A percentile compares a stretch with the other conserved stretches of the same genome.
Conservation (phyloP, 371 early-diverging fungal species). For the Rhizopus delemar region DNA sequence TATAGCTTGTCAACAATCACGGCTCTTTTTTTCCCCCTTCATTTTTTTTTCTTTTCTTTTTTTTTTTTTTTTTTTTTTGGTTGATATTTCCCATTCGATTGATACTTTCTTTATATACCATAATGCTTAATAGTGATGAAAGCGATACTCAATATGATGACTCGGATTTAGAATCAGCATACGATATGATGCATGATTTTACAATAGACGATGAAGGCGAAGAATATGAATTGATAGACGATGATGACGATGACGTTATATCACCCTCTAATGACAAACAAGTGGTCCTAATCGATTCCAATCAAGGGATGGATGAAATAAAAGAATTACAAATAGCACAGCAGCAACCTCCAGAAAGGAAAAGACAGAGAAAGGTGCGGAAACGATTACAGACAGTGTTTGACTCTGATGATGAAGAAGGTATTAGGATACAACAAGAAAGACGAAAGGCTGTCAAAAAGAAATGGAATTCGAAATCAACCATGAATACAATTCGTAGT, state of each 20-base stretch:
- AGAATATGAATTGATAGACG: neutral
- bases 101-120: neutral
- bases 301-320: neutral
- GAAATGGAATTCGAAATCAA: neutral
- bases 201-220: neutral
- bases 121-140: too few relatives aligned
- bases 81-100: neutral
- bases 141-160: neutral
- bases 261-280: neutral
- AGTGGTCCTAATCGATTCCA: too few relatives aligned
- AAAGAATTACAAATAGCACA: neutral
- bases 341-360: neutral
- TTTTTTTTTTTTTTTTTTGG: constrained; percentile 1
- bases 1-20: too few relatives aligned
- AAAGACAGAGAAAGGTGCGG: constrained; percentile 20
- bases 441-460: neutral
- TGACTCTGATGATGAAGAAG: constrained; percentile 8
- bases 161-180: neutral
- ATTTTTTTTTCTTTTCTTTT: neutral
- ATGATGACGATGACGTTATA: neutral
- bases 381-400: constrained; percentile 13
- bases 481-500: neutral
- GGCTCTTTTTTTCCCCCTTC: neutral
- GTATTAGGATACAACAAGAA: neutral
- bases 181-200: neutral